Evolutionary conservation across 106 monocot genomes (phyloP).

Genomic region (Chionographis japonica): DNA sequence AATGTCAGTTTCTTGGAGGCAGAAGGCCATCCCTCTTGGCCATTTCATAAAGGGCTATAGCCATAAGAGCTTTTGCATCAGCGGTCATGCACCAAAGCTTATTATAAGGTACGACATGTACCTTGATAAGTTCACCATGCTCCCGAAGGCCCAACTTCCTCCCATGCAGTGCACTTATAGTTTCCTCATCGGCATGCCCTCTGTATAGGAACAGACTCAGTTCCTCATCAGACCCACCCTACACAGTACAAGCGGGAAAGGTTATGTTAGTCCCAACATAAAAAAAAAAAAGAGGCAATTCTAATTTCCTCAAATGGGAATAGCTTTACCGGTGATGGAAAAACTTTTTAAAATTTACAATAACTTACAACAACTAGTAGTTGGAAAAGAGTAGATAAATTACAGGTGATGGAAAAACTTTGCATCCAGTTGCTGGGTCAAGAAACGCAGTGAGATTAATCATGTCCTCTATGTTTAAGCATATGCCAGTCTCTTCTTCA

Average conservation of each 20-base stretch:
- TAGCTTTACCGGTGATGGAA: no score
- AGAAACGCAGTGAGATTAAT: slow-evolving; percentile 92
- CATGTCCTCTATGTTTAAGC: slow-evolving; percentile 65
- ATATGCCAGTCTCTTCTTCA: slow-evolving; percentile 90
- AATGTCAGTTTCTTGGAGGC: slow-evolving; percentile 1
- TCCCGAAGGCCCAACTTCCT: slow-evolving; percentile 81
- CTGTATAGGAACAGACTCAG: slow-evolving; percentile 76
- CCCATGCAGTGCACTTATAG: slow-evolving; percentile 56
- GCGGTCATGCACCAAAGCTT: slow-evolving; percentile 81
- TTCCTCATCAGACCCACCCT: slow-evolving; percentile 99
- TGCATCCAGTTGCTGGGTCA: slow-evolving; percentile 57
- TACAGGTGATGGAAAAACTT: slow-evolving; percentile 86
- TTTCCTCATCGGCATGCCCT: slow-evolving; percentile 45
- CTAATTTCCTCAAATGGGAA: no score
- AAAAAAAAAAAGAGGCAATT: no score
- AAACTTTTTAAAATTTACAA: no score
- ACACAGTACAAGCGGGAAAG: neutral
- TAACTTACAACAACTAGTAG: neutral
- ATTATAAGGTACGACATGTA: slow-evolving; percentile 71
- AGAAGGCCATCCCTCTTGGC: slow-evolving; percentile 78
- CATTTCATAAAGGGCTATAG: slow-evolving; percentile 91
- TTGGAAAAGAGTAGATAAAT: slow-evolving; percentile 1
- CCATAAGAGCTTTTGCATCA: slow-evolving; percentile 80
- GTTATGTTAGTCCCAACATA: no score
- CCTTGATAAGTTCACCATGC: slow-evolving; percentile 93